Percentiles rank a stretch among this genome's conserved stretches.
Conservation (phyloP, 2,329 filamentous ascomycete species). For the Hypoxylon sp. region DNA sequence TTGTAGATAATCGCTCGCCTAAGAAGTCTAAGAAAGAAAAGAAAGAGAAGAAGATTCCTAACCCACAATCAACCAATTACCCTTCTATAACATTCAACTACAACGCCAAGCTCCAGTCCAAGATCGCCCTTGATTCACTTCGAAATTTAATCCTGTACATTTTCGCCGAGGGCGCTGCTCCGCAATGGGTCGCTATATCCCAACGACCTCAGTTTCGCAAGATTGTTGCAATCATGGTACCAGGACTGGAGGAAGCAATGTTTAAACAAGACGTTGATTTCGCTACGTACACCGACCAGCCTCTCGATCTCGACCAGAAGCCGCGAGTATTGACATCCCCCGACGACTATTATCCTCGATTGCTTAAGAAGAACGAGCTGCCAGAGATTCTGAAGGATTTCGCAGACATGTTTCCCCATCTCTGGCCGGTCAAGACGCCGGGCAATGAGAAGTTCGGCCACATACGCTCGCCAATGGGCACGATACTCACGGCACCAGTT, state of each 20-base stretch:
- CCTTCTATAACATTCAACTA: slow-evolving; percentile 72
- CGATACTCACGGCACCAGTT: slow-evolving; percentile 83
- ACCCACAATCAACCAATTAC: slow-evolving; percentile 69
- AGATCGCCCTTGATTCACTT: slow-evolving; percentile 74
- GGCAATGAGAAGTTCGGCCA: slow-evolving; percentile 86
- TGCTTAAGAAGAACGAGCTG: slow-evolving; percentile 66
- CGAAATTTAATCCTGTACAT: slow-evolving; percentile 77
- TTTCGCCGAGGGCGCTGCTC: slow-evolving; percentile 74
- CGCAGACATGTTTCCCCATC: slow-evolving; percentile 84
- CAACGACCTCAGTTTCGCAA: slow-evolving; percentile 78
- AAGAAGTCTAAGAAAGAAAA: slow-evolving; percentile 69
- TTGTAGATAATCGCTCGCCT: slow-evolving; percentile 63
- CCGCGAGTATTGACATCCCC: slow-evolving; percentile 62
- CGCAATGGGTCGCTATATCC: slow-evolving; percentile 75
- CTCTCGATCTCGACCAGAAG: slow-evolving; percentile 51
- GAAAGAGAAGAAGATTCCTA: slow-evolving; percentile 74
- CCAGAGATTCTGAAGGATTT: slow-evolving; percentile 74
- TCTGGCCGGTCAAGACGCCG: slow-evolving; percentile 91
- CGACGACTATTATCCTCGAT: slow-evolving; percentile 73
- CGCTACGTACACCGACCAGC: slow-evolving; percentile 60
- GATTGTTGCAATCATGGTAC: slow-evolving; percentile 91
- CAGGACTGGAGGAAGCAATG: slow-evolving; percentile 91
- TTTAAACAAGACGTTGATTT: slow-evolving; percentile 76
- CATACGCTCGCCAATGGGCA: slow-evolving; percentile 88
- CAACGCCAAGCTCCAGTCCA: slow-evolving; percentile 71